Evolutionary conservation across 1,284 basidiomycete genomes (phyloP).

Genomic region (Singerocomus rubriflavus): DNA sequence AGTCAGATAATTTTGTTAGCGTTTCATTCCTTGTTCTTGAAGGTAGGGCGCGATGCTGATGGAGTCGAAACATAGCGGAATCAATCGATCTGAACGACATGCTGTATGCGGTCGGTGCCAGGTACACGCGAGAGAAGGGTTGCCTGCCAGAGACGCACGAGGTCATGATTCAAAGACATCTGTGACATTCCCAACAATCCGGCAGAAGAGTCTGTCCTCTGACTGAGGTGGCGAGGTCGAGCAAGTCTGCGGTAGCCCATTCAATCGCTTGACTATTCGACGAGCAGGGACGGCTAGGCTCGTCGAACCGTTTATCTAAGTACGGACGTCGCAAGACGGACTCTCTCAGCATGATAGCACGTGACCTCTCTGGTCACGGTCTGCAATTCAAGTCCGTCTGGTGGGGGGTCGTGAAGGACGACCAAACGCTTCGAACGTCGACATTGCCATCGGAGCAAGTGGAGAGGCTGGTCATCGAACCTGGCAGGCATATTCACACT

Average conservation of each 20-base stretch:
- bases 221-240: neutral
- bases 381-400: neutral
- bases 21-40: no score
- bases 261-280: slow-evolving; percentile 2
- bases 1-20: no score
- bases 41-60: no score
- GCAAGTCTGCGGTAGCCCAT: neutral
- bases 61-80: no score
- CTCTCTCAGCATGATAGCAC: slow-evolving; percentile 7
- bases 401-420: neutral
- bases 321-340: neutral
- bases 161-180: neutral
- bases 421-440: no score
- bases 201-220: neutral
- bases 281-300: slow-evolving; percentile 1
- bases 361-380: slow-evolving; percentile 4
- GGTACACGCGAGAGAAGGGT: neutral
- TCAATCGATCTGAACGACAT: no score
- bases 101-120: neutral
- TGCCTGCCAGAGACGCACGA: neutral
- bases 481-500: no score
- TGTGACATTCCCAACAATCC: neutral
- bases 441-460: no score
- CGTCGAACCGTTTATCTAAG: slow-evolving; percentile 1
- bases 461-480: no score